Evolutionary conservation across 2,329 filamentous ascomycete genomes (phyloP).

Genomic region (Aspergillus pseudoviridinutans): DNA sequence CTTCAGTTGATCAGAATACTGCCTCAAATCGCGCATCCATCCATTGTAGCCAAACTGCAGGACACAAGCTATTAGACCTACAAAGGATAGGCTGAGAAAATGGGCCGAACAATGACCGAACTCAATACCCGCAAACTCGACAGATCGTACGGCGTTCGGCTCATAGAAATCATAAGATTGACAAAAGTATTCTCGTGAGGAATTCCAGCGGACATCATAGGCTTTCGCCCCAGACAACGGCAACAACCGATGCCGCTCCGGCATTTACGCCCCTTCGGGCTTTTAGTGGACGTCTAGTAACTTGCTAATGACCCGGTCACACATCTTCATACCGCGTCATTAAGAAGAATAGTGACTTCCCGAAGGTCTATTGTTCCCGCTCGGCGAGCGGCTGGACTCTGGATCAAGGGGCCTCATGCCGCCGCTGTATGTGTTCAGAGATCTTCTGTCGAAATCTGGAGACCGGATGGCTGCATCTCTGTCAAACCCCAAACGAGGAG

Average conservation of each 20-base stretch:
- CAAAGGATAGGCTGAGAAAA: background rate
- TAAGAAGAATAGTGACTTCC: background rate
- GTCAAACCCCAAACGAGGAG: background rate
- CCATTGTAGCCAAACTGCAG: background rate
- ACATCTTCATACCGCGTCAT: background rate
- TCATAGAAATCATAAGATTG: background rate
- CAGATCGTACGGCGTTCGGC: background rate
- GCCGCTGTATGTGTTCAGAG: background rate
- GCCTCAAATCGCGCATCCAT: background rate
- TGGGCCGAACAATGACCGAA: background rate
- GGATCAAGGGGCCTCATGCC: background rate
- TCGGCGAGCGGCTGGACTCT: slow-evolving; percentile 13
- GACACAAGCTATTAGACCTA: background rate
- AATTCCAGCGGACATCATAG: background rate
- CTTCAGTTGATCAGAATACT: background rate
- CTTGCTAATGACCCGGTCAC: background rate
- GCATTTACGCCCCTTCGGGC: background rate
- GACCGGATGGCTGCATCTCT: background rate
- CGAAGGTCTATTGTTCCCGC: slow-evolving; percentile 2
- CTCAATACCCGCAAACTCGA: background rate
- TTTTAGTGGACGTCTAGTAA: background rate
- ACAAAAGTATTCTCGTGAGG: background rate
- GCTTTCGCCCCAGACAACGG: background rate
- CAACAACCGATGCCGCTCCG: background rate
- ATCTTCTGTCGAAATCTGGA: background rate